Evolutionary conservation across 352 stramenopile species (phyloP), one percentile per base, ranked within the genome.

Genomic region (Pythium sukuiense): DNA sequence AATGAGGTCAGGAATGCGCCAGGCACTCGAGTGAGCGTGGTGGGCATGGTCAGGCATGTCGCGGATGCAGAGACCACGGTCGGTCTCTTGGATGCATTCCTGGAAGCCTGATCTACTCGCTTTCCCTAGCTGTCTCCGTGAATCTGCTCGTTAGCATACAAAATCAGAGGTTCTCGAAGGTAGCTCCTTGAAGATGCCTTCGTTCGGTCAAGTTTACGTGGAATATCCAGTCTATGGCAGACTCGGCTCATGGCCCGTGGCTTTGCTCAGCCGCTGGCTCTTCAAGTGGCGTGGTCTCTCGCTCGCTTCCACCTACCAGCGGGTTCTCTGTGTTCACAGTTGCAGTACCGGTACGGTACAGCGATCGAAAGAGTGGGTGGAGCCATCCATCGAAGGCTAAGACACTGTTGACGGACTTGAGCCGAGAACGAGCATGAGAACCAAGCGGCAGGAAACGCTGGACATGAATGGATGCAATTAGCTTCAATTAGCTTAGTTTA

Each of bases 241-340:
- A 35, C 32, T 35, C 32, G 32, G 32, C 32, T 35, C n/a, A n/a
- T n/a, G n/a, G n/a, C n/a, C n/a, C 32, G 32, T 35, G 32, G 32
- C 32, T 35, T 35, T 35, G 32, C 32, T 35, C 4, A 8, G 32
- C 8, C 32, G 32, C 32, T 35, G 32, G 32, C 32, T 35, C 32
- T 35, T 8, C 8, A 8, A 3, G 32, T 35, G 32, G 3, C 4
- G 32, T 35, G 32, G 12, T 13, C 37, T 43, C 37, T 3, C 6
- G 13, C 3, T 43, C 4, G 37, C 41, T 48, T 48, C 41, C 41
- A 48, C 16, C 41, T 18, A 48, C 41, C 41, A 48, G 41, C 41
- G 41, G 41, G 16, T 48, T 5, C 41, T 48, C 41, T 48, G 41
- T 48, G 41, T 48, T 48, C 41, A 48, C 41, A 48, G 41, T 48